Evolutionary conservation across 2,329 filamentous ascomycete species (phyloP).

Genomic region (Penicillium concentricum): DNA sequence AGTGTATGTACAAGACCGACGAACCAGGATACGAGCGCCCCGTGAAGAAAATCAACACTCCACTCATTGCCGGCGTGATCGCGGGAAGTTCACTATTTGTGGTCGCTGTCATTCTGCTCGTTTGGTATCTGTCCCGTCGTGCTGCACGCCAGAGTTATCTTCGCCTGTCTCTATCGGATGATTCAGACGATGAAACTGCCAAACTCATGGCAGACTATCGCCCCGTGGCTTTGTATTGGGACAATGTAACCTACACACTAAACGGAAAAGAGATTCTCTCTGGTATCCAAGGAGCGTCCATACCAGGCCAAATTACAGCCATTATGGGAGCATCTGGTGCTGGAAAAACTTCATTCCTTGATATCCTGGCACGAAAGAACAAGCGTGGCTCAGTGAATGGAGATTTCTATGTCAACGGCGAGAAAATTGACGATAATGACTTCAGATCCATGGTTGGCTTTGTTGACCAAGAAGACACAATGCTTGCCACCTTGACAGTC

Average conservation of each 20-base stretch:
- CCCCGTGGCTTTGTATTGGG: constrained; percentile 82
- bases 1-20: constrained; percentile 90
- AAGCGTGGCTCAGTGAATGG: constrained; percentile 79
- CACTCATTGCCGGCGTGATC: constrained; percentile 90
- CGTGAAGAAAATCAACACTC: constrained; percentile 94
- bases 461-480: constrained; percentile 96
- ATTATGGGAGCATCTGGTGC: constrained; percentile 98
- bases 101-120: constrained; percentile 75
- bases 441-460: constrained; percentile 94
- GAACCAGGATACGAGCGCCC: constrained; percentile 87
- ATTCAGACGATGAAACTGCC: constrained; percentile 81
- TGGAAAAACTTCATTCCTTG: constrained; percentile 94
- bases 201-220: constrained; percentile 91
- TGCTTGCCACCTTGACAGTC: constrained; percentile 92
- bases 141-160: constrained; percentile 61
- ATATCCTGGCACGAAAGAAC: constrained; percentile 95
- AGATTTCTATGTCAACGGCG: constrained; percentile 89
- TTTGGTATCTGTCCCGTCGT: constrained; percentile 86
- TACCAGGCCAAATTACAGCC: constrained; percentile 90
- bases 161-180: constrained; percentile 74
- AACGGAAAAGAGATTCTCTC: constrained; percentile 85
- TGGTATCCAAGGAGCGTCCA: constrained; percentile 79
- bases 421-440: constrained; percentile 78
- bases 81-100: constrained; percentile 82
- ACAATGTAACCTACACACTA: constrained; percentile 80